These are phyloP conservation scores for Dactylellina cionopaga DNA, from an alignment of 2,329 filamentous ascomycete species.

Conservation along the genomic window DNA sequence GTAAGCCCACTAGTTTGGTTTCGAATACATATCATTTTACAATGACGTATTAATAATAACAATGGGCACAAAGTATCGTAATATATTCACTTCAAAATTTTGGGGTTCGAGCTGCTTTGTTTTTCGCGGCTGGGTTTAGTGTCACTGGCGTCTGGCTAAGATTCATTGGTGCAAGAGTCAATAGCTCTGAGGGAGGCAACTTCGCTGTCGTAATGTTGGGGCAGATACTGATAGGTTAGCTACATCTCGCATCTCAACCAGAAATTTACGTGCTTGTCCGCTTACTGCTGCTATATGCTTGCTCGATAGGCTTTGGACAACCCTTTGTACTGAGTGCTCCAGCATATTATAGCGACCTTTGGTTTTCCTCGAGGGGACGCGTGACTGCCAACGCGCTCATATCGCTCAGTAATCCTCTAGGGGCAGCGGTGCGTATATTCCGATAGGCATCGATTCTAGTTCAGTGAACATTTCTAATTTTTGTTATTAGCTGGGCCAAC, in stretches of 20 bases:
- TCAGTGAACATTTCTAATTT: neutral
- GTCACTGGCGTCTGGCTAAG: slow-evolving; percentile 91
- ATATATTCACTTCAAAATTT: slow-evolving; percentile 80
- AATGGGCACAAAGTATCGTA: slow-evolving; percentile 61
- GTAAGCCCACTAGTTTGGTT: slow-evolving; percentile 67
- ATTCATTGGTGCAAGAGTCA: slow-evolving; percentile 70
- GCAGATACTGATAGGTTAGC: slow-evolving; percentile 75
- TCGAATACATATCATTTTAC: neutral
- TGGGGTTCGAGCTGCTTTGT: slow-evolving; percentile 80
- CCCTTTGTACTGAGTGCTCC: slow-evolving; percentile 91
- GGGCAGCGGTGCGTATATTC: slow-evolving; percentile 73
- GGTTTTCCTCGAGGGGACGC: slow-evolving; percentile 87
- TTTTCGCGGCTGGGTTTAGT: slow-evolving; percentile 76
- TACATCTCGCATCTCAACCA: neutral
- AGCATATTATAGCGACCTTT: slow-evolving; percentile 89
- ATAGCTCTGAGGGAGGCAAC: slow-evolving; percentile 66
- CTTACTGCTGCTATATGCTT: neutral
- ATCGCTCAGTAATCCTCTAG: slow-evolving; percentile 87
- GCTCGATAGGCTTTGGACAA: slow-evolving; percentile 77
- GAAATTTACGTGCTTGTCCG: neutral
- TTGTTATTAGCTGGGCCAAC: slow-evolving; percentile 69
- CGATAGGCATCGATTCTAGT: neutral
- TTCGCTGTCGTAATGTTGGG: slow-evolving; percentile 87
- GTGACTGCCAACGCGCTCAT: slow-evolving; percentile 87
- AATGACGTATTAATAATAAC: slow-evolving; percentile 49